phyloP scores from a whole-genome alignment of 2,329 filamentous ascomycete species.

The Calonectria leucothoes region DNA sequence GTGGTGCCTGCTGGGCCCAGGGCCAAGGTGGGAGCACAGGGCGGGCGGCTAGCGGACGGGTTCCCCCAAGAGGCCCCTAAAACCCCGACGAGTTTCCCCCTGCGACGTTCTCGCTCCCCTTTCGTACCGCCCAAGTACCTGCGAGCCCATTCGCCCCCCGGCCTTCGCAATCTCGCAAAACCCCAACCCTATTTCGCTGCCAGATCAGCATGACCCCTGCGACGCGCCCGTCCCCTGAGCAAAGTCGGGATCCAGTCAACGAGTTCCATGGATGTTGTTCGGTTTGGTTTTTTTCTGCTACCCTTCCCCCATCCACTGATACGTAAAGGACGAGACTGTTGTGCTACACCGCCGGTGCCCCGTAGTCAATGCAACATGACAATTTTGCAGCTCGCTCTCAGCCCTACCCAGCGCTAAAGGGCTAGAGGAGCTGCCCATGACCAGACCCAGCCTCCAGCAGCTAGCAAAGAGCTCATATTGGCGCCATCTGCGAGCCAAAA shows the following conservation, averaged over 20 bases:
- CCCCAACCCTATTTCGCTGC: slow-evolving; percentile 25
- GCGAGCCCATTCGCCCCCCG: slow-evolving; percentile 17
- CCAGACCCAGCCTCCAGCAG: neutral
- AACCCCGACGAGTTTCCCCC: neutral
- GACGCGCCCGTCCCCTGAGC: slow-evolving; percentile 7
- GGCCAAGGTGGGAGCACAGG: neutral
- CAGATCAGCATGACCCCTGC: slow-evolving; percentile 21
- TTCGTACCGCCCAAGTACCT: slow-evolving; percentile 9
- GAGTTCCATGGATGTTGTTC: neutral
- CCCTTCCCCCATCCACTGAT: neutral
- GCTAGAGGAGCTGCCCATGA: slow-evolving; percentile 1
- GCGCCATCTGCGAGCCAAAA: slow-evolving; percentile 6
- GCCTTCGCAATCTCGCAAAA: slow-evolving; percentile 25
- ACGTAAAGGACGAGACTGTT: slow-evolving; percentile 7
- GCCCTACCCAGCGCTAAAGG: neutral
- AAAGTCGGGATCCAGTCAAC: neutral
- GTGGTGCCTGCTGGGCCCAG: neutral
- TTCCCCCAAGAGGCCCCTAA: neutral
- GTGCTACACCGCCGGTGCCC: slow-evolving; percentile 8
- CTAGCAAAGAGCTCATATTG: slow-evolving; percentile 4
- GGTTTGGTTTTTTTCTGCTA: neutral
- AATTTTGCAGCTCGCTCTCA: slow-evolving; percentile 3
- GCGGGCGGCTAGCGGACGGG: neutral
- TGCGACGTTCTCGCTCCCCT: neutral
- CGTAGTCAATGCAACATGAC: slow-evolving; percentile 12